These are phyloP conservation scores for Talinum fruticosum DNA, from an alignment of 148 eudicot species.

Conservation along the genomic window DNA sequence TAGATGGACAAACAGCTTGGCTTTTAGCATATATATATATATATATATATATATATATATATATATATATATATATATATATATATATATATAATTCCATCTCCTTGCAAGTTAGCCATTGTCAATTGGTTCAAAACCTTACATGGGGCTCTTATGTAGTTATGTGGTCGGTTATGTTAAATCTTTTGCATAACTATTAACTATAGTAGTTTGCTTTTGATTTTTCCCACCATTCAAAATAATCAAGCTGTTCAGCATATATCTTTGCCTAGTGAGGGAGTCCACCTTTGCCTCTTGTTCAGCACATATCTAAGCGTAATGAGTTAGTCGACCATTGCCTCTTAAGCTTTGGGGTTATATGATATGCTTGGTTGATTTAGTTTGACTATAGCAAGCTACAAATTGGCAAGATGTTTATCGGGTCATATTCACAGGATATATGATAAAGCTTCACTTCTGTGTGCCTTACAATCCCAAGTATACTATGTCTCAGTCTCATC, in stretches of 20 bases:
- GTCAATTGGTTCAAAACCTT: not conserved
- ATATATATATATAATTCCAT: too few species aligned
- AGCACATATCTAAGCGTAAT: too few species aligned
- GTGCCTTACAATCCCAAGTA: not conserved
- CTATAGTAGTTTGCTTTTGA: not conserved
- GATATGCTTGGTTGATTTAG: not conserved
- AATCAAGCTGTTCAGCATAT: too few species aligned
- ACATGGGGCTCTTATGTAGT: not conserved
- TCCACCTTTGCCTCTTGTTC: too few species aligned
- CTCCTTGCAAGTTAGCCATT: not conserved
- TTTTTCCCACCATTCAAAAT: not conserved
- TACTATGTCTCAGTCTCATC: not conserved
- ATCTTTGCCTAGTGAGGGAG: too few species aligned
- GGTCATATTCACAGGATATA: not conserved
- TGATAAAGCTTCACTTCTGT: not conserved
- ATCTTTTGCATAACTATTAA: not conserved
- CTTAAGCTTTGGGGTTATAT: not conserved
- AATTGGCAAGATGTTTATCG: not conserved
- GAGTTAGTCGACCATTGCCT: not conserved
- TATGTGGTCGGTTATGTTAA: not conserved
- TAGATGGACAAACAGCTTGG: not conserved
- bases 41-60: too few species aligned
- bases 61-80: too few species aligned
- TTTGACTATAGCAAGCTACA: not conserved
- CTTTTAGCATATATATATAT: not conserved